Conservation (phyloP, 306 rosid species). For the Pyrus pyrifolia region DNA sequence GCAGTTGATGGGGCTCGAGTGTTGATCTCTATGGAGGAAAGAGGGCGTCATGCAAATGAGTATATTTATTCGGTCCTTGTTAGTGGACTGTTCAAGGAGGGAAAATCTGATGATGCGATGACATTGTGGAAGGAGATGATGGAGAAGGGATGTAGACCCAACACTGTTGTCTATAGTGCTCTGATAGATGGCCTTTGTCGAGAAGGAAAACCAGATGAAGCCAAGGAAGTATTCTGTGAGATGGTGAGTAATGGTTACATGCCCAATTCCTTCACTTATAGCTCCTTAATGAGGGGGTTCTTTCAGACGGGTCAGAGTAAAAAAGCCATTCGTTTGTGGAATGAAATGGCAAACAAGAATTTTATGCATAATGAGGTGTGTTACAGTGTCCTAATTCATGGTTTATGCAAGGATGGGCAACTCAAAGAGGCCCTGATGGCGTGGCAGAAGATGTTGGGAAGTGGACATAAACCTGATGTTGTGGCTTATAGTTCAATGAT, state of each 20-base stretch:
- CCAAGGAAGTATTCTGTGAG: conserved; percentile 46
- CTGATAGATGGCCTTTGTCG: conserved; percentile 81
- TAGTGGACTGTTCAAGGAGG: conserved; percentile 83
- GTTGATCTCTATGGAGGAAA: conserved; percentile 62
- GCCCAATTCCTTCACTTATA: conserved; percentile 70
- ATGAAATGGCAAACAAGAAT: conserved; percentile 46
- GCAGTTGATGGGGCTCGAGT: conserved; percentile 54
- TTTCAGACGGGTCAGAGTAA: conserved; percentile 48
- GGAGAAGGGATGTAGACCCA: conserved; percentile 60
- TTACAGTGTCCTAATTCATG: conserved; percentile 71
- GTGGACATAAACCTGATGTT: conserved; percentile 76
- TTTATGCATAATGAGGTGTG: conserved; percentile 46
- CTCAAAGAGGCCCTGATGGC: conserved; percentile 70
- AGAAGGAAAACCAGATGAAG: conserved; percentile 67
- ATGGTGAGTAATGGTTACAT: conserved; percentile 50
- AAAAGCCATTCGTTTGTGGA: conserved; percentile 76
- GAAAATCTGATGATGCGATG: conserved; percentile 59
- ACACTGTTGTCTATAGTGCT: conserved; percentile 63
- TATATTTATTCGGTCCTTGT: conserved; percentile 69
- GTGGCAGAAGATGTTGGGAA: conserved; percentile 77
- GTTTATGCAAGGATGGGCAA: conserved; percentile 70
- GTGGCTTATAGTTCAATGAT: conserved; percentile 93
- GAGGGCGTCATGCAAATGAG: conserved; percentile 65
- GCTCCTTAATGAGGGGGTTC: conserved; percentile 81
- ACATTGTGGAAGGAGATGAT: conserved; percentile 68